Conservation (phyloP, 208 protist genomes). For the Trypanosoma vivax region DNA sequence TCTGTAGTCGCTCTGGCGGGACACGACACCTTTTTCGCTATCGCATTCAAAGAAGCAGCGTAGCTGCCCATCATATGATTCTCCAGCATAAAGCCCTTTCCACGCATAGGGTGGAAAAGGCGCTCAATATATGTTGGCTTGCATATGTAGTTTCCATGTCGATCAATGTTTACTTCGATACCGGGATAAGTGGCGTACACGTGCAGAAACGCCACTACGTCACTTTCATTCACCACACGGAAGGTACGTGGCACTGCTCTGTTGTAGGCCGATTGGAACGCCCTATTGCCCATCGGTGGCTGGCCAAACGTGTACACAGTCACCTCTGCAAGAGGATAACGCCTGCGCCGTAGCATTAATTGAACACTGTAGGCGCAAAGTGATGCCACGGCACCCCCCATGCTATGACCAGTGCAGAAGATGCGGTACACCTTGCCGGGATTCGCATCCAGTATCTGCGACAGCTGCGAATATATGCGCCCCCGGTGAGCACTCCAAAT, state of each 20-base stretch:
- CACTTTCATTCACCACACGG: slow-evolving; percentile 86
- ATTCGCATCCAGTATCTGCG: slow-evolving; percentile 28
- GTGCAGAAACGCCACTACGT: slow-evolving; percentile 58
- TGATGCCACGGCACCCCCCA: slow-evolving; percentile 83
- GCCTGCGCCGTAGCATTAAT: slow-evolving; percentile 27
- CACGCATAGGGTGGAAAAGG: slow-evolving; percentile 67
- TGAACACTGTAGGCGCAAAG: slow-evolving; percentile 82
- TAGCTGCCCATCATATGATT: slow-evolving; percentile 76
- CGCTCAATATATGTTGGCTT: slow-evolving; percentile 86
- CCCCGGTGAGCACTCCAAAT: slow-evolving; percentile 69
- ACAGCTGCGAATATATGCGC: slow-evolving; percentile 42
- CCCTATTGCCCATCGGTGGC: slow-evolving; percentile 76
- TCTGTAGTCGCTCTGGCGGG: slow-evolving; percentile 22
- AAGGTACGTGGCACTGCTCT: slow-evolving; percentile 76
- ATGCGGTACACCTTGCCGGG: slow-evolving; percentile 57
- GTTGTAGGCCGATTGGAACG: slow-evolving; percentile 71
- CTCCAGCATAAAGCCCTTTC: slow-evolving; percentile 50
- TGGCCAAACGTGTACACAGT: slow-evolving; percentile 89
- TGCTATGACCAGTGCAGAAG: slow-evolving; percentile 82
- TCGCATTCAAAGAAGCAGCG: slow-evolving; percentile 55
- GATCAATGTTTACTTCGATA: slow-evolving; percentile 82
- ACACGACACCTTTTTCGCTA: slow-evolving; percentile 41
- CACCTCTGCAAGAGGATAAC: slow-evolving; percentile 68
- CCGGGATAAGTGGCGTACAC: slow-evolving; percentile 78
- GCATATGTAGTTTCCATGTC: slow-evolving; percentile 86